A percentile compares a stretch with the other conserved stretches of the same genome.
Conservation (phyloP, 129 eudicot species). For the Calendula officinalis region DNA sequence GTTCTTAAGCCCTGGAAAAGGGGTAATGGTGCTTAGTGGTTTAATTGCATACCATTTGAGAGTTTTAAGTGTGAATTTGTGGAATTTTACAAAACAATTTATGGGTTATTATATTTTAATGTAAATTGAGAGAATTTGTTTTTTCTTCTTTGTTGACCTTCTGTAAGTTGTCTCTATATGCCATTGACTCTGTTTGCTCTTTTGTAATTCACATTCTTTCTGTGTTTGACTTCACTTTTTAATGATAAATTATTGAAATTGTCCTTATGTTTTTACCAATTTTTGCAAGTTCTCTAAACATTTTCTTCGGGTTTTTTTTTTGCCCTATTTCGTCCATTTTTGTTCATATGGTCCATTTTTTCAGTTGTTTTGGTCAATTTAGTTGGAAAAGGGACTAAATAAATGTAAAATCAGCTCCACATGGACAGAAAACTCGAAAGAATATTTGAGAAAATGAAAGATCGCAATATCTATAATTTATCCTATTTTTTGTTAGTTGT, state of each 20-base stretch:
- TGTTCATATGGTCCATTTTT: too few species aligned
- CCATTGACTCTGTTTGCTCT: constrained; percentile 1
- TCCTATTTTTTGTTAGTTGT: too few species aligned
- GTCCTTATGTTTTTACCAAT: too few species aligned
- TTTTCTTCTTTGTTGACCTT: background rate
- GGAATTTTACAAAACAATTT: constrained; percentile 3
- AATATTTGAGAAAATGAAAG: too few species aligned
- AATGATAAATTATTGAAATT: background rate
- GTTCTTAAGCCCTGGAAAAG: constrained; percentile 86
- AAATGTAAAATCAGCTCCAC: too few species aligned
- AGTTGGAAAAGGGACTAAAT: too few species aligned
- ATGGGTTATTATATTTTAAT: constrained; percentile 25
- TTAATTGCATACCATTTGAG: constrained; percentile 3
- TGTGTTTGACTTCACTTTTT: background rate
- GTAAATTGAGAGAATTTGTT: constrained; percentile 29
- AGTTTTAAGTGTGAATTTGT: constrained; percentile 25
- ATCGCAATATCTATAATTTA: too few species aligned
- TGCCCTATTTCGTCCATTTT: too few species aligned
- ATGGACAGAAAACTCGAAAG: too few species aligned
- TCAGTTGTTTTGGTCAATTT: too few species aligned
- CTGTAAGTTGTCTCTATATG: background rate
- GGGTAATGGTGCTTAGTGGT: constrained; percentile 59
- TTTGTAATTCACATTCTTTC: background rate
- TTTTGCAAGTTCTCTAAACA: too few species aligned
- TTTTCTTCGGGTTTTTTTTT: too few species aligned